Base-by-base conservation (phyloP, 345 rosid genomes). In the Nasturtium officinale region DNA sequence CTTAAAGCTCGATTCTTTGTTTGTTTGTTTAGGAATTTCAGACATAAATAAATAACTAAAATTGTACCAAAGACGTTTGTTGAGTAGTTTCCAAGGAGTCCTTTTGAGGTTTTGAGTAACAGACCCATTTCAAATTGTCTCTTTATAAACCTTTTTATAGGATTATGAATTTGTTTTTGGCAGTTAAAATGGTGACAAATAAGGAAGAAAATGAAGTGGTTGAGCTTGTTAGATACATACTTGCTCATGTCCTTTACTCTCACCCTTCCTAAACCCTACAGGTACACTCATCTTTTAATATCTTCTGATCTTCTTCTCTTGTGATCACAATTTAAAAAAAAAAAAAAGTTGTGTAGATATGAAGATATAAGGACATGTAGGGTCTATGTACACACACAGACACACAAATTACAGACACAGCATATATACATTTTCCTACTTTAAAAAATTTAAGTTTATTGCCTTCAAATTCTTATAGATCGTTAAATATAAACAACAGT, bases 161-260 rank as follows among this genome's bases (percentile, higher is more conserved):
- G 47, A 52, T 28, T 40, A 40, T 40, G 37, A 75, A 25, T 40
- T 40, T 53, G 2, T 45, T 72, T 57, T 67, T 73, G 74, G 81
- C 90, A 90, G 92, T 87, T 64, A 88, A 83, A 73, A 83, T 85
- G 77, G 85, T 80, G 72, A 85, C 91, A 63, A 76, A 83, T n/a
- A 77, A 75, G 71, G 79, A 78, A 63, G 90, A 87, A 78, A 89
- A 79, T 30, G 87, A 85, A 37, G 82, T 82, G 23, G 75, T 78
- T 61, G 85, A 81, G 69, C 65, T 78, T 30, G 90, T 88, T 48
- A 54, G 61, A 53, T 67, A 73, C 84, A 89, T 92, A 71, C 90
- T 90, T 26, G 63, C 51, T 78, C 95, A 86, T 79, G 91, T 84
- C 60, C 80, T 88, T 43, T 74, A 78, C 46, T 77, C 85, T 60